Percentiles rank a stretch among this genome's conserved stretches.
Evolutionary conservation across 2,329 filamentous ascomycete genomes (phyloP).

Genomic region (Endoconidiophora polonica): DNA sequence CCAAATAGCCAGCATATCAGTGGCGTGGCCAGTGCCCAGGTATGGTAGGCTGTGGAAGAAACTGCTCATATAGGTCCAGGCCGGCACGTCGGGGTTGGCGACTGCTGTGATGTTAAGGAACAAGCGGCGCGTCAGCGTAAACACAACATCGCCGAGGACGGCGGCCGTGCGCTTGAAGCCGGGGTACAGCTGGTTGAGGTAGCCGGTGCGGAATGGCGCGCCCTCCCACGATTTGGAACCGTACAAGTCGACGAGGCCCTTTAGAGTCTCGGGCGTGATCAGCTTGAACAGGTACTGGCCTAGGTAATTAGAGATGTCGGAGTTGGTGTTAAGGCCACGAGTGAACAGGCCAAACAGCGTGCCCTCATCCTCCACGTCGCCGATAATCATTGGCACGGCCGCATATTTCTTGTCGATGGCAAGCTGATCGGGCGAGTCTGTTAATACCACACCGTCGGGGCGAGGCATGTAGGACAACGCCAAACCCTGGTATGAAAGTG

Average conservation of each 20-base stretch:
- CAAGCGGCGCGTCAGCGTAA: conserved; percentile 23
- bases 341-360: conserved; percentile 45
- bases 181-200: conserved; percentile 43
- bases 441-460: conserved; percentile 38
- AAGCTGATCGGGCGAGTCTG: conserved; percentile 35
- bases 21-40: conserved; percentile 46
- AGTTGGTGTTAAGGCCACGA: conserved; percentile 37
- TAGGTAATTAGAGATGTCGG: conserved; percentile 37
- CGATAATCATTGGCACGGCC: conserved; percentile 43
- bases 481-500: conserved; percentile 39
- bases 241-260: conserved; percentile 36
- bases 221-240: conserved; percentile 34
- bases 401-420: conserved; percentile 32
- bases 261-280: conserved; percentile 24
- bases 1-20: conserved; percentile 39
- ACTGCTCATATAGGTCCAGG: conserved; percentile 44
- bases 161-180: conserved; percentile 49
- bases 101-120: conserved; percentile 29
- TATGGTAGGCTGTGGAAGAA: conserved; percentile 44
- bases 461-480: conserved; percentile 45
- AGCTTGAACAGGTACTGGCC: conserved; percentile 31
- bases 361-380: conserved; percentile 50
- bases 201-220: conserved; percentile 41
- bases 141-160: conserved; percentile 45
- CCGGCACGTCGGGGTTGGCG: conserved; percentile 28